Evolutionary conservation across 495 filamentous ascomycete genomes (phyloP).

Genomic region (Penicillium arizonense): DNA sequence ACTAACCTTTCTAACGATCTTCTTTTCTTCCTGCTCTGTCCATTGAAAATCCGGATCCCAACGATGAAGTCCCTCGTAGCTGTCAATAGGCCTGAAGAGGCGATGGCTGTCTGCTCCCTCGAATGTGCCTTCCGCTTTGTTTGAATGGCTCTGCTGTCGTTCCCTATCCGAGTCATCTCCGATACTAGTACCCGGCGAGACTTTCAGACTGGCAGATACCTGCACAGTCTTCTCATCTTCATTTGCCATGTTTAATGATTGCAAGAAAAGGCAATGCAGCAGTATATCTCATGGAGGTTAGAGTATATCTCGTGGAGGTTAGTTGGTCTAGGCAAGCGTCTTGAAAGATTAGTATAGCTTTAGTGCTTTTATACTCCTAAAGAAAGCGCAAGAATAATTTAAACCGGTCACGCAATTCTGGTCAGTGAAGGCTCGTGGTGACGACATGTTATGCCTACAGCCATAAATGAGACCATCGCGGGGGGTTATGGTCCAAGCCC

Average conservation of each 20-base stretch:
- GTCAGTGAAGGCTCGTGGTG: neutral
- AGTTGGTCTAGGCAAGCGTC: neutral
- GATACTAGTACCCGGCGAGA: neutral
- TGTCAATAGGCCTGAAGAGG: slow-evolving; percentile 48
- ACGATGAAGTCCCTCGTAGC: slow-evolving; percentile 60
- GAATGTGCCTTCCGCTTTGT: slow-evolving; percentile 8
- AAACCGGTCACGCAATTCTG: slow-evolving; percentile 5
- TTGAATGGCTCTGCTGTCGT: slow-evolving; percentile 2
- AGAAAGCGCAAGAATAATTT: too few relatives aligned
- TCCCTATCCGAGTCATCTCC: slow-evolving; percentile 9
- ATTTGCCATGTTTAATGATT: slow-evolving; percentile 1
- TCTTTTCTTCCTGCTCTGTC: slow-evolving; percentile 59
- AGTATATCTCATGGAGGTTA: too few relatives aligned
- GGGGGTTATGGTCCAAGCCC: too few relatives aligned
- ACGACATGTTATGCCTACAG: slow-evolving; percentile 9
- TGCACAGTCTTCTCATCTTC: neutral
- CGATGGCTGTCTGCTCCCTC: slow-evolving; percentile 8
- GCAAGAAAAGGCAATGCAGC: neutral
- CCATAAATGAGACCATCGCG: slow-evolving; percentile 3
- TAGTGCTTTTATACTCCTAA: neutral
- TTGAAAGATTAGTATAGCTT: neutral
- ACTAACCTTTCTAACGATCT: slow-evolving; percentile 12
- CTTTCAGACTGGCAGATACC: slow-evolving; percentile 4
- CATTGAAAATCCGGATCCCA: slow-evolving; percentile 63
- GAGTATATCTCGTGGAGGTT: too few relatives aligned